phyloP scores from a whole-genome alignment of 2,329 filamentous ascomycete species.

The Cladosporium colombiae region DNA sequence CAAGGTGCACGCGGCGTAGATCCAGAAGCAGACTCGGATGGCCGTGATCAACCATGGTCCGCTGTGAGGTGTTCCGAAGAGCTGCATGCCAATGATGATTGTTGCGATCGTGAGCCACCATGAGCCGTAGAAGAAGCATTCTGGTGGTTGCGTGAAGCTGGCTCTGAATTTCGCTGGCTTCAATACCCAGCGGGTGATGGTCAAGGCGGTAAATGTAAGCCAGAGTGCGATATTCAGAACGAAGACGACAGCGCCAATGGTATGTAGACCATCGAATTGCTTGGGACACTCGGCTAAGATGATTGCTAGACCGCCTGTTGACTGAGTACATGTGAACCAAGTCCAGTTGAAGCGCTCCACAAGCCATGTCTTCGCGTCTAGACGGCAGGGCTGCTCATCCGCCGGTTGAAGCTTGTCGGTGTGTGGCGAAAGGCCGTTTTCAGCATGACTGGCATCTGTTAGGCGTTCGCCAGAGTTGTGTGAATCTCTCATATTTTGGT shows the following conservation, averaged over 20 bases:
- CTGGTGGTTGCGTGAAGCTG: conserved; percentile 52
- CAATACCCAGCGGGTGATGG: conserved; percentile 48
- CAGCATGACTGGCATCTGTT: not conserved
- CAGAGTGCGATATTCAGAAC: conserved; percentile 49
- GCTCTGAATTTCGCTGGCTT: conserved; percentile 47
- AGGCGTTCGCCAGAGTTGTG: not conserved
- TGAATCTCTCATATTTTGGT: not conserved
- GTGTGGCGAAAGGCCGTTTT: not conserved
- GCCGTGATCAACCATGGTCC: conserved; percentile 58
- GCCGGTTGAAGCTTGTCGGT: not conserved
- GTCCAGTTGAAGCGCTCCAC: conserved; percentile 19
- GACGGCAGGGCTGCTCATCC: not conserved
- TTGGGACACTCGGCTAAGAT: conserved; percentile 48
- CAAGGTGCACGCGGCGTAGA: conserved; percentile 54
- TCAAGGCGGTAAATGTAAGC: conserved; percentile 43
- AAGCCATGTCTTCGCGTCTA: conserved; percentile 13
- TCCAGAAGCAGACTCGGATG: conserved; percentile 69
- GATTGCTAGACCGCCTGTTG: conserved; percentile 49
- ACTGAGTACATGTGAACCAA: conserved; percentile 49
- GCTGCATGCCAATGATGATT: conserved; percentile 66
- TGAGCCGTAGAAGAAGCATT: conserved; percentile 52
- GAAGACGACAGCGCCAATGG: conserved; percentile 54
- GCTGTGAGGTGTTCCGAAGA: conserved; percentile 62
- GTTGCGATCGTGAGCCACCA: conserved; percentile 37
- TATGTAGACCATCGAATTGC: conserved; percentile 51